Base-by-base conservation (phyloP, 345 rosid species). In the Alliaria petiolata region DNA sequence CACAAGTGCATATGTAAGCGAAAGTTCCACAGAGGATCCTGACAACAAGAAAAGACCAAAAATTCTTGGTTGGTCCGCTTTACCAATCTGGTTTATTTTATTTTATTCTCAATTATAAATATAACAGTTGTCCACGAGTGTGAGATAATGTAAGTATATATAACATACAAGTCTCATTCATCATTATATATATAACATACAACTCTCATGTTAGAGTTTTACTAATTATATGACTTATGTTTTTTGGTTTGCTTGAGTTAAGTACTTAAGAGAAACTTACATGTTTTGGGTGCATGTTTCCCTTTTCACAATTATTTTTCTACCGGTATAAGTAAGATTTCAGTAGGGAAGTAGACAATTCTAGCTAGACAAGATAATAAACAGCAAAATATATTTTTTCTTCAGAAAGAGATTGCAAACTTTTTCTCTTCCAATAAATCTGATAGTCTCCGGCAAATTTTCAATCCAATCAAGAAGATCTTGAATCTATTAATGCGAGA, bases 41-140 rank as follows among this genome's bases (percentile, higher is more conserved):
- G 78, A 58, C 78, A 74, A 74, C 54, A 66, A 66, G 78, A 66
- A 74, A 74, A 66, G 28, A 60, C 67, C 78, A 74, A 74, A 65
- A 20, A 57, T 39, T 49, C 35, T 66, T 66, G 72, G 72, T 66
- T 74, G 67, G 78, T 74, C 72, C 46, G 67, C 72, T 74, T 58
- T 74, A 73, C 46, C 62, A 49, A 31, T 66, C 72, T 49, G 60
- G 22, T 58, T 33, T 31, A 39, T 11, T 49, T 10, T 40, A 49
- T 58, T 58, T 10, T 50, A 49, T 57, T 40, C 61, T 51, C 45
- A 56, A 19, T 57, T 57, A 57, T 46, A 74, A 66, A 15, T 28
- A 26, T 28, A 26, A 30, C 53, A 74, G 72, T 66, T 74, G 67
- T 66, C 72, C 61, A 66, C 67, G 67, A 74, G 46, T 74, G 46